A percentile compares a stretch with the other conserved stretches of the same genome.
Conservation (phyloP, 768 basidiomycete species). For the Albatrellus ellisii region DNA sequence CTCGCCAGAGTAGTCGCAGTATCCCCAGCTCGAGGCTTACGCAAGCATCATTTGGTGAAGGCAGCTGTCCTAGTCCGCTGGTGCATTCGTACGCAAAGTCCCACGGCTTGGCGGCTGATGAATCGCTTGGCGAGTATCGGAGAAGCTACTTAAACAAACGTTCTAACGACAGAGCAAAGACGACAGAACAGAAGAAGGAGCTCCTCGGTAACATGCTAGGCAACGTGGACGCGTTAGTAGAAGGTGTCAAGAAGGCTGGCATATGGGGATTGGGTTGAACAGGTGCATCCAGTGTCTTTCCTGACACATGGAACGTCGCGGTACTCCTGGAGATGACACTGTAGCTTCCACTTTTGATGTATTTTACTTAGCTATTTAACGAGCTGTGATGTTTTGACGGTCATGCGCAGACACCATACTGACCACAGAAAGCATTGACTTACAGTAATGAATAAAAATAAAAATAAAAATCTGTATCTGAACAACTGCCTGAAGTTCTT, state of each 20-base stretch:
- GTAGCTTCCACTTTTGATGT: no score
- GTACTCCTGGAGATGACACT: no score
- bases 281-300: not conserved
- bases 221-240: conserved; percentile 85
- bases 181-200: conserved; percentile 76
- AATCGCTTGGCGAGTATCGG: conserved; percentile 11
- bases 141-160: conserved; percentile 10
- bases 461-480: no score
- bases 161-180: conserved; percentile 21
- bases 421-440: no score
- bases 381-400: no score
- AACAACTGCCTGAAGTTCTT: no score
- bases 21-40: conserved; percentile 8
- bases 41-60: conserved; percentile 2
- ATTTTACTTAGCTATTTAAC: no score
- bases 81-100: no score
- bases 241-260: conserved; percentile 75
- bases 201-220: conserved; percentile 72
- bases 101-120: not conserved
- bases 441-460: no score
- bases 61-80: no score
- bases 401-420: no score
- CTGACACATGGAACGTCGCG: not conserved
- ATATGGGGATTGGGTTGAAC: conserved; percentile 68
- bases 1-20: conserved; percentile 9